Base-by-base conservation (phyloP, 2,329 filamentous ascomycete species). In the Colletotrichum shisoi region DNA sequence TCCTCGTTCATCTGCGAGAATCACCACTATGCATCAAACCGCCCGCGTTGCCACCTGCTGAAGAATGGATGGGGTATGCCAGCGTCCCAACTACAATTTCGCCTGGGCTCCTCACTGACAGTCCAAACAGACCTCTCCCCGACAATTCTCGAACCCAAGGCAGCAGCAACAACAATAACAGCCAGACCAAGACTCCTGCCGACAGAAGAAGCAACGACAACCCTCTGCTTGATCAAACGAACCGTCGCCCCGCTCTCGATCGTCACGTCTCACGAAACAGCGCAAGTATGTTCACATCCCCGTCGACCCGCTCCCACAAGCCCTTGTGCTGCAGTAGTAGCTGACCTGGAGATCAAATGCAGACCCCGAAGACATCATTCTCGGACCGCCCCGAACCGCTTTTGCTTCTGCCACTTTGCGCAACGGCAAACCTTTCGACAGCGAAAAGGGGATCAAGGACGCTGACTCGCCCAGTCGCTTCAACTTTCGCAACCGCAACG, bases 51-150 rank as follows among this genome's bases (percentile, higher is more conserved):
- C 94, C 93, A 71, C 91, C 93, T 31, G 86, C 90, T 70, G 93
- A 96, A 81, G 92, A 96, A 83, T 98, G 94, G 94, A 96, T 97
- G 93, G 93, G 94, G 91, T 96, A 83, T 76, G 87, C 79, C 56
- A 24, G 48, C 31, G 57, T 40, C 24, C 21, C 27, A 21, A 27
- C 34, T 24, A 34, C 31, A 39, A 17, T 19, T 11, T 45, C 12
- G 57, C 65, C 56, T 69, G 37, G 31, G 63, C 57, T 62, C 44
- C 52, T 64, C 31, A 34, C 57, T 62, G 57, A 68, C 51, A 40
- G 6, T 49, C 17, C 40, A 17, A 37, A 17, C 70, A 86, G 82
- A 66, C 76, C 79, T 68, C 79, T 80, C 19, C 79, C 79, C 52
- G 83, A 85, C 63, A 78, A 79, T 63, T 75, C 76, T 63, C 82